phyloP scores from a whole-genome alignment of 495 filamentous ascomycete species.

The Arthonia radiata region DNA sequence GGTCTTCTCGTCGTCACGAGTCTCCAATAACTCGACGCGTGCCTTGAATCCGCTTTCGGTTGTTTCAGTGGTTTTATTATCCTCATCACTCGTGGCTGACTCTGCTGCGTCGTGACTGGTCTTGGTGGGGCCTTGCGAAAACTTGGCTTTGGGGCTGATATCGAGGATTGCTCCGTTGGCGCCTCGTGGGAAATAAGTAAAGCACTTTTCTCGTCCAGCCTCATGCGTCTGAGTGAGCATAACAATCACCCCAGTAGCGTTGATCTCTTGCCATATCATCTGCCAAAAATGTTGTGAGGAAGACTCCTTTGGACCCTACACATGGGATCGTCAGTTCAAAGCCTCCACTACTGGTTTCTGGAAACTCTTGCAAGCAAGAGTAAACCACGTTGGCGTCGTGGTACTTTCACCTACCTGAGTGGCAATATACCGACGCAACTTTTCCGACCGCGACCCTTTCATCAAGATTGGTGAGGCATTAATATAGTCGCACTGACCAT shows the following conservation, averaged over 20 bases:
- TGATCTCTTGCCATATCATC: conserved; percentile 76
- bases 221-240: conserved; percentile 91
- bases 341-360: too few species aligned
- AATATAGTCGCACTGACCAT: conserved; percentile 70
- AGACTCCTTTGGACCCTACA: conserved; percentile 62
- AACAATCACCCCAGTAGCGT: conserved; percentile 60
- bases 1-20: conserved; percentile 20
- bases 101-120: too few species aligned
- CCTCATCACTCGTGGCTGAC: too few species aligned
- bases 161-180: conserved; percentile 24
- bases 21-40: conserved; percentile 26
- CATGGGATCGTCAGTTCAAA: too few species aligned
- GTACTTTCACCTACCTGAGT: conserved; percentile 38
- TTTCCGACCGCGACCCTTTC: conserved; percentile 24
- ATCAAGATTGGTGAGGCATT: conserved; percentile 79
- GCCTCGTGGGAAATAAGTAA: conserved; percentile 58
- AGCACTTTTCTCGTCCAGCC: conserved; percentile 65
- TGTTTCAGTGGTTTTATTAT: too few species aligned
- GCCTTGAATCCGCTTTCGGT: conserved; percentile 21
- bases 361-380: too few species aligned
- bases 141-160: conserved; percentile 34
- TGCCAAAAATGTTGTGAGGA: conserved; percentile 69
- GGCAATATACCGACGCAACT: conserved; percentile 35
- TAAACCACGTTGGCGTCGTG: too few species aligned
- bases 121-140: conserved; percentile 29